Evolutionary conservation across 106 monocot genomes (phyloP).

Genomic region (Hemerocallis citrina): DNA sequence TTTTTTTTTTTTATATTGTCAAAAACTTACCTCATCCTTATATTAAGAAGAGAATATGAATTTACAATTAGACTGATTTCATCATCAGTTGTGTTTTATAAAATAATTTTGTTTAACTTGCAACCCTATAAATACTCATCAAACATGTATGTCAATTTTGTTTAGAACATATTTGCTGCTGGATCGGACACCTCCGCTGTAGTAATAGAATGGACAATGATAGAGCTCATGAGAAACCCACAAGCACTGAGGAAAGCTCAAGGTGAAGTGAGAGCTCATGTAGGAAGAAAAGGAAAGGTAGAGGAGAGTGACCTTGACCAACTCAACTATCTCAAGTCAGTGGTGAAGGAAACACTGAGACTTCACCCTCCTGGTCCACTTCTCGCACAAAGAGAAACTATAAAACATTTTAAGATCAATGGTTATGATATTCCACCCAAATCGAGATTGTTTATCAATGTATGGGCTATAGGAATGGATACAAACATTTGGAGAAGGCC

Average conservation of each 20-base stretch:
- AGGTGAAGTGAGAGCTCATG: constrained; percentile 20
- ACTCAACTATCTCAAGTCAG: constrained; percentile 9
- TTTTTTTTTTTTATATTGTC: neutral
- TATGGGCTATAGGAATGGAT: constrained; percentile 19
- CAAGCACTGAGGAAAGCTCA: constrained; percentile 25
- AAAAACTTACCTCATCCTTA: neutral
- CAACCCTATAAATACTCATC: neutral
- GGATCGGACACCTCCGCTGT: constrained; percentile 22
- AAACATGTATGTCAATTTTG: neutral
- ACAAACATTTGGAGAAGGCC: neutral
- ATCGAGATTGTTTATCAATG: constrained; percentile 19
- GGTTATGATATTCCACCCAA: constrained; percentile 6
- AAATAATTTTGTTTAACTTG: neutral
- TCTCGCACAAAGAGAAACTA: constrained; percentile 13
- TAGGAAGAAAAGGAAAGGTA: neutral
- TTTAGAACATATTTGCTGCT: constrained; percentile 22
- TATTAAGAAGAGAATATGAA: no score
- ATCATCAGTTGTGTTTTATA: neutral
- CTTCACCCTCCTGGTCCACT: constrained; percentile 27
- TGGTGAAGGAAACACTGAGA: constrained; percentile 1
- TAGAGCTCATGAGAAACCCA: constrained; percentile 21
- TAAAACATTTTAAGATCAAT: neutral
- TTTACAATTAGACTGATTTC: no score
- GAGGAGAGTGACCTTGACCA: neutral
- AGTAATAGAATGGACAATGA: constrained; percentile 27